Percentiles rank a stretch among this genome's conserved stretches.
Evolutionary conservation across 2,329 filamentous ascomycete species (phyloP).

Genomic region (Stylonectria norvegica): DNA sequence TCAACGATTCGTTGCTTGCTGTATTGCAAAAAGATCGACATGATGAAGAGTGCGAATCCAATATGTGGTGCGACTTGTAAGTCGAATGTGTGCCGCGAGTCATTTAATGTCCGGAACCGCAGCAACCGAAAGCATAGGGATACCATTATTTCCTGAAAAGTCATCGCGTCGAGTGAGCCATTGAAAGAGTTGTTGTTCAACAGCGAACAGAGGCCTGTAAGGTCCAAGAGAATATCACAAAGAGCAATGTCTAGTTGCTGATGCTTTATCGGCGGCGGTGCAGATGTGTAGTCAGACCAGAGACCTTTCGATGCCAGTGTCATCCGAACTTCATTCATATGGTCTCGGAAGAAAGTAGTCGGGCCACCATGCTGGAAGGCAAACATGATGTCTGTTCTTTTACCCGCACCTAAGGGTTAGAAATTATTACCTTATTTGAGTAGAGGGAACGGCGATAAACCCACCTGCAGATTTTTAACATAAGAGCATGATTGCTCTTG

Average conservation of each 20-base stretch:
- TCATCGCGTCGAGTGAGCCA: neutral
- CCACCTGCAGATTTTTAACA: constrained; percentile 27
- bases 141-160: constrained; percentile 8
- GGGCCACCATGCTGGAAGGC: constrained; percentile 9
- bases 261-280: neutral
- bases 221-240: constrained; percentile 1
- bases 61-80: constrained; percentile 6
- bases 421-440: neutral
- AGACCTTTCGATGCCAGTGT: constrained; percentile 6
- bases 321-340: constrained; percentile 3
- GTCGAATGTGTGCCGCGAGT: neutral
- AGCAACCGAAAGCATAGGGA: constrained; percentile 10
- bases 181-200: neutral
- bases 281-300: neutral
- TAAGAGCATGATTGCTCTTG: constrained; percentile 10
- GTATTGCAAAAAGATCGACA: constrained; percentile 9
- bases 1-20: constrained; percentile 6
- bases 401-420: neutral
- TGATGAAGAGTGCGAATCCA: constrained; percentile 7
- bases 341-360: constrained; percentile 13
- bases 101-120: neutral
- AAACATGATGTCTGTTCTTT: constrained; percentile 11
- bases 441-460: constrained; percentile 1
- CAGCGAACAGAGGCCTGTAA: neutral
- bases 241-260: neutral